phyloP scores from a whole-genome alignment of 2,329 filamentous ascomycete genomes.

The Botryotinia calthae region DNA sequence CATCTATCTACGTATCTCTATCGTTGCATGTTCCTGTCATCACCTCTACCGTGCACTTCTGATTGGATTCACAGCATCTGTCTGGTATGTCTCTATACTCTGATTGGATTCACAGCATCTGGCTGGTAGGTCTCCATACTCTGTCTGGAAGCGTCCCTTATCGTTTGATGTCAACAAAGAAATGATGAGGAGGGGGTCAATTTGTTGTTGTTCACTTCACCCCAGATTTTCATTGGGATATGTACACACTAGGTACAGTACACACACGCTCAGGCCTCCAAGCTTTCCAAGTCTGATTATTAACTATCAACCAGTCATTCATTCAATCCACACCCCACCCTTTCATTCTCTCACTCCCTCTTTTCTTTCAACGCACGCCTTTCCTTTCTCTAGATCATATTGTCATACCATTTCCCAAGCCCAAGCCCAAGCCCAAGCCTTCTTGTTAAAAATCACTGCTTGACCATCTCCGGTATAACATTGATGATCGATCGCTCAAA shows the following conservation, averaged over 20 bases:
- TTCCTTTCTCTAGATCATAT: neutral
- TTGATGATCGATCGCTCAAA: neutral
- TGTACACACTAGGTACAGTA: neutral
- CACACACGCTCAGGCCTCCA: constrained; percentile 1
- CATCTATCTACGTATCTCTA: neutral
- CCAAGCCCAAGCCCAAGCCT: neutral
- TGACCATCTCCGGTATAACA: neutral
- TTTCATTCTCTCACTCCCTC: neutral
- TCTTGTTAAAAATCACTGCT: neutral
- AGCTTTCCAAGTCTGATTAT: neutral
- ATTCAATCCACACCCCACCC: neutral
- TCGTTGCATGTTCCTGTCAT: neutral
- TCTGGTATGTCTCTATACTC: neutral
- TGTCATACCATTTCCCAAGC: neutral
- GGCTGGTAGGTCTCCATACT: neutral
- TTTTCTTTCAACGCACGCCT: neutral
- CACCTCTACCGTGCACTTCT: neutral
- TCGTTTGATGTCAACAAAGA: constrained; percentile 1
- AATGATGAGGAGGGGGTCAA: neutral
- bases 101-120: neutral
- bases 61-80: neutral
- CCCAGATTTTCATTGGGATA: neutral
- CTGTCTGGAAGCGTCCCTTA: neutral
- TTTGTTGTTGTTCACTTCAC: neutral
- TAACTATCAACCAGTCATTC: neutral